Base-by-base conservation (phyloP, 23 red algal species). In the Gracilaria gracilis region DNA sequence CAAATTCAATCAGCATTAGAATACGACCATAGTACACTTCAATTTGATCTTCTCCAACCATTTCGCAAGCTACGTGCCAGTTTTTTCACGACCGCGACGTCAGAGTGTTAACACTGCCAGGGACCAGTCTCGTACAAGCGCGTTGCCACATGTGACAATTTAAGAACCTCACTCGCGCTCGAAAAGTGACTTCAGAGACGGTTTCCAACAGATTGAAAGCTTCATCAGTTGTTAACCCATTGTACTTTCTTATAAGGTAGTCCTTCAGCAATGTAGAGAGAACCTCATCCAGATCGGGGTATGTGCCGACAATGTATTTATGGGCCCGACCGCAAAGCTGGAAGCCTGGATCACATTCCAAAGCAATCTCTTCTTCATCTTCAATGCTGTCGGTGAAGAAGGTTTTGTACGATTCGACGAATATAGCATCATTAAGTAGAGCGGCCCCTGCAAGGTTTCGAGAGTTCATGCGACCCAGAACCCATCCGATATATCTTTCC, bases 401-500 rank as follows among this genome's bases (percentile, higher is more conserved):
- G 3, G 27, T 3, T 31, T 83, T 64, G 54, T 61, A 83, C 11
- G 47, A 14, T 64, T 64, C 79, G n/a, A 83, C 27, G 31, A 65
- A 44, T 36, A 64, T 83, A 4, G 51, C 8, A 83, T 64, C 55
- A 21, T 58, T 35, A 28, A 58, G n/a, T 65, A 83, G 57, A 7
- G 54, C 13, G 6, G 47, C 79, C 23, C 4, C 24, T 58, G 57
- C 51, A 31, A 33, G 9, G 6, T 42, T 58, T 14, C 53, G 50
- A n/a, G 24, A 13, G 57, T 83, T 83, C 36, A 83, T 51, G 2
- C 79, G 11, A 38, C 14, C 64, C 31, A 66, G 57, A 23, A 38
- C 35, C 9, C 31, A 85, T 37, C 55, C 59, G 39, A 85, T 85
- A 49, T 69, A 85, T 9, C 81, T 31, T 36, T 85, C 61, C 57